phyloP scores from a whole-genome alignment of 164 flowering plant species.

The Malania oleifera region DNA sequence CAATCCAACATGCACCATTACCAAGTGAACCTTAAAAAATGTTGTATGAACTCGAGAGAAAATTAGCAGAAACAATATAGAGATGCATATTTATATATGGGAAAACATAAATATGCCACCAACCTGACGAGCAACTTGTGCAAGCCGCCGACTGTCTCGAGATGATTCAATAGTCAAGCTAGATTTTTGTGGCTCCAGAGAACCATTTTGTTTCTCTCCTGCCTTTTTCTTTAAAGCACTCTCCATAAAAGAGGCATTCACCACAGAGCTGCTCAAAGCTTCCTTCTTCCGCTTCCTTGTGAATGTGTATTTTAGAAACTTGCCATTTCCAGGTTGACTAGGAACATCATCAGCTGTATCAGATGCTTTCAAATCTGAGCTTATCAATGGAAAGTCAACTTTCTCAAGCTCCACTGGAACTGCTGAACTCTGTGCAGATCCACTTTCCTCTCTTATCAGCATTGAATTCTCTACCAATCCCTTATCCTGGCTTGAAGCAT shows the following conservation, averaged over 20 bases:
- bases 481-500: slow-evolving; percentile 13
- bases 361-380: slow-evolving; percentile 23
- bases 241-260: slow-evolving; percentile 29
- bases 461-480: slow-evolving; percentile 17
- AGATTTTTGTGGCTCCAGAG: slow-evolving; percentile 29
- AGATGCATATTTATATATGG: not conserved
- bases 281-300: slow-evolving; percentile 81
- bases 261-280: slow-evolving; percentile 34
- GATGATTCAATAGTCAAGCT: slow-evolving; percentile 46
- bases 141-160: slow-evolving; percentile 54
- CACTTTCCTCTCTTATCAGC: slow-evolving; percentile 28
- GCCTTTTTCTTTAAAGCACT: slow-evolving; percentile 21
- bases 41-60: not conserved
- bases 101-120: slow-evolving; percentile 20
- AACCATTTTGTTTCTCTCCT: slow-evolving; percentile 28
- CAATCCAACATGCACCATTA: not conserved
- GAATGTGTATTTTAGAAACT: slow-evolving; percentile 66
- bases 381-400: slow-evolving; percentile 12
- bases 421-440: slow-evolving; percentile 22
- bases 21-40: not conserved
- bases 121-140: slow-evolving; percentile 92
- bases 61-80: not conserved
- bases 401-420: slow-evolving; percentile 20
- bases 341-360: slow-evolving; percentile 19
- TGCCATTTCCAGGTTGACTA: slow-evolving; percentile 29